phyloP scores from a whole-genome alignment of 2,329 filamentous ascomycete genomes.

The Ophiostoma fasciatum region DNA sequence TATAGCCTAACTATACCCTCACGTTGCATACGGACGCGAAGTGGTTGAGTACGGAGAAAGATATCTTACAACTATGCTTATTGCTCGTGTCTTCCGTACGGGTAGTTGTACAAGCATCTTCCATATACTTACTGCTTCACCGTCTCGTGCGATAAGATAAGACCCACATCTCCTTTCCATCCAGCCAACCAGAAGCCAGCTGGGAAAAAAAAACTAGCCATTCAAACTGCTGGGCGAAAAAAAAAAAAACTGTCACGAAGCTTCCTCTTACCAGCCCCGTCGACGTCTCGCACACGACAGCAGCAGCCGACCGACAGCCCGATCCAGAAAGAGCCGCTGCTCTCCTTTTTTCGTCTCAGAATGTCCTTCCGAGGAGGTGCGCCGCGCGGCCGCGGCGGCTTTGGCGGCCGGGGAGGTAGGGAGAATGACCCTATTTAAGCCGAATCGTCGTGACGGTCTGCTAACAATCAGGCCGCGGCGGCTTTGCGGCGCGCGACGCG shows the following conservation, averaged over 20 bases:
- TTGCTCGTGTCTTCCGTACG: too few species aligned
- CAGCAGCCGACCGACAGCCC: background rate
- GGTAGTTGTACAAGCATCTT: too few species aligned
- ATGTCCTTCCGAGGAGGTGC: slow-evolving; percentile 48
- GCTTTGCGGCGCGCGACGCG: slow-evolving; percentile 42
- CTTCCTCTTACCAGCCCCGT: background rate
- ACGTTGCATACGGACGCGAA: too few species aligned
- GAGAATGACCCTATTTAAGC: slow-evolving; percentile 13
- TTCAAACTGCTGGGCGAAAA: slow-evolving; percentile 1
- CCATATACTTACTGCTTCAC: too few species aligned
- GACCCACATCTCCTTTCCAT: too few species aligned
- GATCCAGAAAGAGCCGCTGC: too few species aligned
- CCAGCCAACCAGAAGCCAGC: background rate
- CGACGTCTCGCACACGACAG: background rate
- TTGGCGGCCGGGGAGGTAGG: slow-evolving; percentile 36
- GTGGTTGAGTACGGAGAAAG: too few species aligned
- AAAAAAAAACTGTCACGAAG: background rate
- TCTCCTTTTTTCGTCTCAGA: background rate
- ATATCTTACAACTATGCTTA: too few species aligned
- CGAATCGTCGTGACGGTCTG: background rate
- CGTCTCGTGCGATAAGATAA: too few species aligned
- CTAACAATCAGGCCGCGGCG: slow-evolving; percentile 32
- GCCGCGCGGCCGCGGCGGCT: slow-evolving; percentile 30
- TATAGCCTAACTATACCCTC: too few species aligned
- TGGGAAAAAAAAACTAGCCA: slow-evolving; percentile 1